Evolutionary conservation across 176 grass and related monocot species (phyloP), one percentile per base, ranked within the genome.

Genomic region (Oryza glaberrima): DNA sequence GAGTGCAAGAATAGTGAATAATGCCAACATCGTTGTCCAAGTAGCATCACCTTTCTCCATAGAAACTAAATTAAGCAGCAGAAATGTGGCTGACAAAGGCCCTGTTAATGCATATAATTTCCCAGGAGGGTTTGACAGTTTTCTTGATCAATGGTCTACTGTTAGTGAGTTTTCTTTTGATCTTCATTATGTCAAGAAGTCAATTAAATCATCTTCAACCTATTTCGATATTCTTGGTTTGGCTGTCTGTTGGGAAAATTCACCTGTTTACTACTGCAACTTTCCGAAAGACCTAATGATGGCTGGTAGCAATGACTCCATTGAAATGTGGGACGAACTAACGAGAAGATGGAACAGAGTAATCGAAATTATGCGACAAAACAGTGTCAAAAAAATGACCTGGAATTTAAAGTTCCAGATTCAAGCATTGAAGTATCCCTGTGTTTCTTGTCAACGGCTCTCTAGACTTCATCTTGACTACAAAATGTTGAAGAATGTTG

Each of bases 331-430:
- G 84, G 87, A 54, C 36, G 75, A 81, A 77, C 86, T 94, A 38
- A 91, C 69, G 83, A 85, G 70, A 69, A 95, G 87, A 86, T 98
- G 95, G 95, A 86, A 85, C 38, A 91, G 73, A 79, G 83, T 98
- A 87, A 38, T 69, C 67, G 83, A 85, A 70, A 95, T 98, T 75
- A 93, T 98, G 95, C 78, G 72, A 79, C 77, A 86, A 72, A 81
- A 85, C 28, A 75, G 70, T 83, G 85, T 90, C 54, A 88, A 72
- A 79, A 95, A 98, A 94, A 85, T 88, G 82, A 88, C 93, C 47
- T 95, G 92, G 91, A 95, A 98, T 80, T 88, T 98, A 82, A 98
- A 98, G 84, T 86, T 56, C 74, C 93, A 98, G 82, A 92, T 98
- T 69, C 93, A 98, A 79, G 95, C 91, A 88, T 78, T 98, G 58